phyloP scores from a whole-genome alignment of 352 stramenopile genomes.

The Pythium sp. region DNA sequence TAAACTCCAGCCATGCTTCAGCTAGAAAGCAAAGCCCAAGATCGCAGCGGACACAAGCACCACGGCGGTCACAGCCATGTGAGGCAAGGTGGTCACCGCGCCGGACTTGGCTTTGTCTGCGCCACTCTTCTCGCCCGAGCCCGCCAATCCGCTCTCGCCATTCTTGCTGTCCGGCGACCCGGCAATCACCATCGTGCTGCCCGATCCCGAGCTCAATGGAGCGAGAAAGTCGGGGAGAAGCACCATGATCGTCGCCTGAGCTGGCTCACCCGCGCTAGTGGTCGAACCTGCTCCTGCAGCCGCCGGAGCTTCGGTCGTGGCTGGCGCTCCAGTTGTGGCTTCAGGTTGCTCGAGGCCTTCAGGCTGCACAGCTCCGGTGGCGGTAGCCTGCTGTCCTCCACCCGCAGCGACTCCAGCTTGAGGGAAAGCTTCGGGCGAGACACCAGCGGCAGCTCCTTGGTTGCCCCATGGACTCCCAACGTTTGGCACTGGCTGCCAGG shows the following conservation, averaged over 20 bases:
- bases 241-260: constrained; percentile 55
- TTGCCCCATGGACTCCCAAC: constrained; percentile 24
- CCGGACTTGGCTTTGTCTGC: neutral
- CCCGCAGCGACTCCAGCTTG: constrained; percentile 5
- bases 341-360: constrained; percentile 6
- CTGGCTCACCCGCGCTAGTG: constrained; percentile 10
- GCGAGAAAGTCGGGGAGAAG: constrained; percentile 50
- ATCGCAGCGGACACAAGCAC: neutral
- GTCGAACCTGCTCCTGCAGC: neutral
- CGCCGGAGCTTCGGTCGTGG: neutral
- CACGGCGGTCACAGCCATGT: neutral
- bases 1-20: neutral
- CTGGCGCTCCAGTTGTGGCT: constrained; percentile 22
- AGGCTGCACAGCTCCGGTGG: neutral
- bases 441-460: neutral
- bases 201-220: constrained; percentile 31
- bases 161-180: constrained; percentile 22
- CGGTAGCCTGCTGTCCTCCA: neutral
- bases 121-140: constrained; percentile 19
- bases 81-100: neutral
- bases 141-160: constrained; percentile 19
- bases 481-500: constrained; percentile 23
- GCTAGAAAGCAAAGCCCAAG: constrained; percentile 1
- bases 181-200: constrained; percentile 41
- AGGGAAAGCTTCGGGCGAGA: constrained; percentile 10